phyloP scores from a whole-genome alignment of 495 filamentous ascomycete genomes.

The Tuber aestivum region DNA sequence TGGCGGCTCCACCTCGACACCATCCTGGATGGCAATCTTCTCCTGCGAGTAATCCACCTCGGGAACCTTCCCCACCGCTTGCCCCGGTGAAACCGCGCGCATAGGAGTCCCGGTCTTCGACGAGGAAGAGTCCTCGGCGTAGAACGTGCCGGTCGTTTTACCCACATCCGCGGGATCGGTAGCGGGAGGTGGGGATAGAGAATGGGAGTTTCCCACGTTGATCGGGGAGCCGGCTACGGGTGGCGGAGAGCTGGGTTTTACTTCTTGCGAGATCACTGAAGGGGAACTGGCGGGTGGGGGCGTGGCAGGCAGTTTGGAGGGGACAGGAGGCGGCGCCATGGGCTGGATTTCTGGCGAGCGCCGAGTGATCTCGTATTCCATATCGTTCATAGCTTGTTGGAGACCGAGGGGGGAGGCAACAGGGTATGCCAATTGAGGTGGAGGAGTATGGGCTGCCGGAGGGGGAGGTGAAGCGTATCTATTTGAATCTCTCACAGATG shows the following conservation, averaged over 20 bases:
- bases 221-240: background rate
- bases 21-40: constrained; percentile 35
- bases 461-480: background rate
- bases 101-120: background rate
- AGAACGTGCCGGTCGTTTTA: background rate
- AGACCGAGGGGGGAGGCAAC: background rate
- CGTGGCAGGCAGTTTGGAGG: background rate
- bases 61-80: constrained; percentile 1
- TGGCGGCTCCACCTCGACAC: constrained; percentile 21
- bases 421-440: background rate
- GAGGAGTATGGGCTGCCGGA: background rate
- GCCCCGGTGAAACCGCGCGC: background rate
- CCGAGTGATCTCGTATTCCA: constrained; percentile 1
- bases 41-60: constrained; percentile 32
- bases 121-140: background rate
- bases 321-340: background rate
- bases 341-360: background rate
- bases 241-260: background rate
- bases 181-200: background rate
- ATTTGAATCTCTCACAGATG: background rate
- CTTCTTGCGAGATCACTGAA: background rate
- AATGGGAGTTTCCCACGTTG: background rate
- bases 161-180: background rate
- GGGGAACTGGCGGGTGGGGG: background rate
- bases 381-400: background rate